Percentiles rank a stretch among this genome's conserved stretches.
Conservation (phyloP, 257 asterid species). For the Nicotiana attenuata region DNA sequence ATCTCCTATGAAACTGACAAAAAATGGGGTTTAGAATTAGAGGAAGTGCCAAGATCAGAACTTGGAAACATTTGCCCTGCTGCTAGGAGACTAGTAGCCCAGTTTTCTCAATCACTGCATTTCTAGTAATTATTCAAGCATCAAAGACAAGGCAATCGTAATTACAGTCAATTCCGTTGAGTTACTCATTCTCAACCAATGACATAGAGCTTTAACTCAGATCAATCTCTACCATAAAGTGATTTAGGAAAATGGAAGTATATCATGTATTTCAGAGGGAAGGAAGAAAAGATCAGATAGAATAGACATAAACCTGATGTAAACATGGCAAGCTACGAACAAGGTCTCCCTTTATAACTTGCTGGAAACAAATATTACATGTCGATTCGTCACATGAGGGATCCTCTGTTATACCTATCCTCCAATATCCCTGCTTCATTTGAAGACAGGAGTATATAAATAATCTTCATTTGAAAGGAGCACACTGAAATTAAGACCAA, state of each 20-base stretch:
- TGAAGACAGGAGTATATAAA: background rate
- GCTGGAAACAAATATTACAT: constrained; percentile 10
- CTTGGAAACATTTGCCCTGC: background rate
- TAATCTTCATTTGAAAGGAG: background rate
- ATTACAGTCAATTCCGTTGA: background rate
- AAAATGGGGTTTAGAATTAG: background rate
- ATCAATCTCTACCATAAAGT: background rate
- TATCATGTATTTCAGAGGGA: background rate
- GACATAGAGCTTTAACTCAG: background rate
- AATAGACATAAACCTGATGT: constrained; percentile 11
- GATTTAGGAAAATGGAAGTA: background rate
- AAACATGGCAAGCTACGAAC: constrained; percentile 10
- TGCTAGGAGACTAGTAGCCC: background rate
- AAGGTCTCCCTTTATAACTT: background rate
- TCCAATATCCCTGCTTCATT: background rate
- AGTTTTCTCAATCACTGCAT: background rate
- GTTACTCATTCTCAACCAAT: background rate
- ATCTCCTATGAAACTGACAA: constrained; percentile 5
- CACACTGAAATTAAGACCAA: background rate
- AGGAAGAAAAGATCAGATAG: background rate
- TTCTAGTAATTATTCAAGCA: background rate
- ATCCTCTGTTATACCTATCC: background rate
- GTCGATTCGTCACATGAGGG: background rate
- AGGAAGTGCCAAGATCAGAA: background rate
- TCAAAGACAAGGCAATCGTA: background rate